Evolutionary conservation across 306 rosid genomes (phyloP).

Genomic region (Inga leiocalycina): DNA sequence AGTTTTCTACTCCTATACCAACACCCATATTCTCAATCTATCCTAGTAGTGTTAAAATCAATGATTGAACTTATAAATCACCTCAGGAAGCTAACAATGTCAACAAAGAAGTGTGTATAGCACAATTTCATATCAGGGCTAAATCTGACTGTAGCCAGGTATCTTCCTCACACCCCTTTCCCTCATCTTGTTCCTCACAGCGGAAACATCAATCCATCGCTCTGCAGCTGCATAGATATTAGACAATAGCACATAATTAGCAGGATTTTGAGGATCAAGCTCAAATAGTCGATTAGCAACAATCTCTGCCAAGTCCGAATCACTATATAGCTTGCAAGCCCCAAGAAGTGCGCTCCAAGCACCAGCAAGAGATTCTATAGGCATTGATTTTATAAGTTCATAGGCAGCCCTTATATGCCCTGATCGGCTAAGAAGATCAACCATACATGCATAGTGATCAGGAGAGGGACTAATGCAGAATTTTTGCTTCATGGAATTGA

Average conservation of each 20-base stretch:
- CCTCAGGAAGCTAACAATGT: background rate
- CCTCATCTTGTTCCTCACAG: constrained; percentile 65
- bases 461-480: constrained; percentile 57
- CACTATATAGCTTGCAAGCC: constrained; percentile 60
- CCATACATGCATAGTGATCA: constrained; percentile 79
- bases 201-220: constrained; percentile 71
- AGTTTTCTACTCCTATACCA: background rate
- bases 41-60: background rate
- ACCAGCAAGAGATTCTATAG: constrained; percentile 61
- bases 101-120: background rate
- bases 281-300: constrained; percentile 63
- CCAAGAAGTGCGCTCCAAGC: constrained; percentile 86
- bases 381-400: constrained; percentile 64
- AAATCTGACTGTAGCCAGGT: constrained; percentile 59
- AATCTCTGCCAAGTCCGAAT: constrained; percentile 61
- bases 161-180: constrained; percentile 66
- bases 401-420: constrained; percentile 61
- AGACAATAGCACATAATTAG: constrained; percentile 69
- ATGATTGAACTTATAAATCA: background rate
- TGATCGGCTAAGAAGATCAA: constrained; percentile 78
- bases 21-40: background rate
- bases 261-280: constrained; percentile 67
- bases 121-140: constrained; percentile 20
- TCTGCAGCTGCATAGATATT: constrained; percentile 71
- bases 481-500: constrained; percentile 51